phyloP scores from a whole-genome alignment of 306 rosid genomes.

The Glycine latifolia region DNA sequence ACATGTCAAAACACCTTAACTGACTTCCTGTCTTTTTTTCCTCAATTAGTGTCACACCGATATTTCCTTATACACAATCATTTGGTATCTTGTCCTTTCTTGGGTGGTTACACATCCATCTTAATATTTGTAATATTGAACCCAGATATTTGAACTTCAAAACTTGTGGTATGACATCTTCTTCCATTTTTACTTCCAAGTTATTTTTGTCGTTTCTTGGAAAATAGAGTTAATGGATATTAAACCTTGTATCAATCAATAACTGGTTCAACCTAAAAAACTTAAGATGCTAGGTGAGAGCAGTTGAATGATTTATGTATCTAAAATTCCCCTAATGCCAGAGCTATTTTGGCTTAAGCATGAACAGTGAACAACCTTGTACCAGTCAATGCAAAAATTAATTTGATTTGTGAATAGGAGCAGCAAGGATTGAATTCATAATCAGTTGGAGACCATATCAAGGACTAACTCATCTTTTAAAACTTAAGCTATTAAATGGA shows the following conservation, averaged over 20 bases:
- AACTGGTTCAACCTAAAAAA: constrained; percentile 24
- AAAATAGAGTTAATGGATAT: background rate
- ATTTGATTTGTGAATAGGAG: constrained; percentile 19
- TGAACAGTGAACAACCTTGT: background rate
- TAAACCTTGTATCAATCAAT: constrained; percentile 8
- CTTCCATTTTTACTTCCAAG: background rate
- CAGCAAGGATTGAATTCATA: background rate
- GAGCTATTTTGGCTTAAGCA: constrained; percentile 15
- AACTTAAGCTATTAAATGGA: constrained; percentile 17
- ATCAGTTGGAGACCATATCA: constrained; percentile 25
- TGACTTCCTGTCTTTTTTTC: background rate
- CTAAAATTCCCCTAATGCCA: constrained; percentile 12
- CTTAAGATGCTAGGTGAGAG: constrained; percentile 18
- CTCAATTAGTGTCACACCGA: background rate
- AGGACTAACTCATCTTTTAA: constrained; percentile 8
- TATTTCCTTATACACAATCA: background rate
- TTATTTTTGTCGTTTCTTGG: background rate
- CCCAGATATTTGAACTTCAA: background rate
- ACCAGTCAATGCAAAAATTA: background rate
- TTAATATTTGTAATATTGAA: background rate
- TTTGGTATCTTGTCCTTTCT: background rate
- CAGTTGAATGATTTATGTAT: constrained; percentile 16
- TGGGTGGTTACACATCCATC: background rate
- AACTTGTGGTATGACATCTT: background rate
- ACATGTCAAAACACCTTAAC: background rate